Base-by-base conservation (phyloP, 2,329 filamentous ascomycete species). In the Fusarium scirpi region DNA sequence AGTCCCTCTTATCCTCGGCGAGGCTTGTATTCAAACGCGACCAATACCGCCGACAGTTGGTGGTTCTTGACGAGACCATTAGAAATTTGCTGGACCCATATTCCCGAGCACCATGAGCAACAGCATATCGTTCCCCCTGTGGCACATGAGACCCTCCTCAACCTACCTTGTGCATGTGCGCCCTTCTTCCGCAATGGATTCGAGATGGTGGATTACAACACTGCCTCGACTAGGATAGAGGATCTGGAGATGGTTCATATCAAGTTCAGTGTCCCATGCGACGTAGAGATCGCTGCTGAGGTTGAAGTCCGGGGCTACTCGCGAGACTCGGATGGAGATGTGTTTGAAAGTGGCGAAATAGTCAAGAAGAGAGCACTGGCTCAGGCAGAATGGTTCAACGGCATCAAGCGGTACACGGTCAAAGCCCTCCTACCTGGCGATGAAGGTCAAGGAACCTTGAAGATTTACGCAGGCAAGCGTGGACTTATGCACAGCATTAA, bases 401-500 rank as follows among this genome's bases (percentile, higher is more conserved):
- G 94, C 18, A 85, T 91, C 71, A 99, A 99, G 80, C 90, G 94
- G 30, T 98, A 97, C 79, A 97, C 94, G 1, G 86, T 99, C 76
- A 99, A 99, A 80, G 96, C 94, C 2, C 83, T 98, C 18, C 84
- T 99, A 1, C 95, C 97, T 2, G 92, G 94, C 27, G 95, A 98
- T 73, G 95, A 98, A 81, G 94, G 94, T 15, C 91, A 93, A 44
- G 96, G 93, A 44, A 88, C 92, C 15, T 83, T 99, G 62, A 98
- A 97, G 79, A 85, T 99, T 38, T 99, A 98, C 79, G 95, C 94
- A 15, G 96, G 97, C 65, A 96, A 94, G 80, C 90, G 94, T 68
- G 97, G 97, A 1, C 85, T 99, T 58, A 98, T 98, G 94, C 96
- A 98, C 82, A 97, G 93, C 69, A 95, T 96, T 84, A 96, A 96